phyloP scores from a whole-genome alignment of 441 rosid species.

The Francoa sonchifolia region DNA sequence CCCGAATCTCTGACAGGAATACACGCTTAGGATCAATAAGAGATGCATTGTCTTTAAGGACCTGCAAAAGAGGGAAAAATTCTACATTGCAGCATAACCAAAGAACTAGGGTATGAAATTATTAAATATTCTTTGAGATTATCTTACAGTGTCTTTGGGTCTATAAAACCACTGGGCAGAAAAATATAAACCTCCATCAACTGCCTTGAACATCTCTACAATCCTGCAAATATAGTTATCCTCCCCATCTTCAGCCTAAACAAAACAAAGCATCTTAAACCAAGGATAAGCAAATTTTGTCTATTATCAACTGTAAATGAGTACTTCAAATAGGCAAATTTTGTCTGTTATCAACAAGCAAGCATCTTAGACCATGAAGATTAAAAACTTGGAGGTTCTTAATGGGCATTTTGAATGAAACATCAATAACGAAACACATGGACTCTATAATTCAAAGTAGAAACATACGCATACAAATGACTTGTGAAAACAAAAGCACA shows the following conservation, averaged over 20 bases:
- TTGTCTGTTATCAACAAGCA: too few species aligned
- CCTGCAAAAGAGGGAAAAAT: conserved; percentile 2
- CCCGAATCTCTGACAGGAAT: conserved; percentile 14
- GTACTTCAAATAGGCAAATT: too few species aligned
- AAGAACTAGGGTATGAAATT: background rate
- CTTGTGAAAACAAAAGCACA: too few species aligned
- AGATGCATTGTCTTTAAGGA: conserved; percentile 8
- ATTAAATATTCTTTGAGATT: background rate
- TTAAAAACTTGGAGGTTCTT: too few species aligned
- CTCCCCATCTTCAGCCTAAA: conserved; percentile 18
- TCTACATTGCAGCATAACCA: background rate
- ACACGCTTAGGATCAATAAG: conserved; percentile 9
- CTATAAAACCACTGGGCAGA: conserved; percentile 23
- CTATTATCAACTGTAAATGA: too few species aligned
- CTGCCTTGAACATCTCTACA: conserved; percentile 18
- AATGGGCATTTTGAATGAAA: too few species aligned
- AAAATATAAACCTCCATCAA: conserved; percentile 16
- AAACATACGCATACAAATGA: too few species aligned
- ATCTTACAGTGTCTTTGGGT: conserved; percentile 25
- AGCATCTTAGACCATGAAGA: too few species aligned
- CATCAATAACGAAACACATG: too few species aligned
- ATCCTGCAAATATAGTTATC: conserved; percentile 19
- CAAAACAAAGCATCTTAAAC: too few species aligned
- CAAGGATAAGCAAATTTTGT: too few species aligned
- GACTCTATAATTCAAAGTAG: too few species aligned